Evolutionary conservation across 208 protist species (phyloP).

Genomic region (Plasmodiophora brassicae): DNA sequence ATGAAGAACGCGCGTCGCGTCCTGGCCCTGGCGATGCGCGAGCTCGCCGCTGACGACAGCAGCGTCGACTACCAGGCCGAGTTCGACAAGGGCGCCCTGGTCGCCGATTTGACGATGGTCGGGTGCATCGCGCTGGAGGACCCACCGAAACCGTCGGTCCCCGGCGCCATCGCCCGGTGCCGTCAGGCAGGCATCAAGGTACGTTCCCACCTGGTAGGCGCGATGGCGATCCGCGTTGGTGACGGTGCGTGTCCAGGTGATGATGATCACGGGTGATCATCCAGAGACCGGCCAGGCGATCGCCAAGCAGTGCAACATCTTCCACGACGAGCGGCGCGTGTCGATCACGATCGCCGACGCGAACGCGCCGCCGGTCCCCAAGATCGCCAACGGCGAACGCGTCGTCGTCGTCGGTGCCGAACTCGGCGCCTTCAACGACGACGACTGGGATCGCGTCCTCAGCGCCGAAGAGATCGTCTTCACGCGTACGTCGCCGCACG

Average conservation of each 20-base stretch:
- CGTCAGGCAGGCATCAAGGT: slow-evolving; percentile 73
- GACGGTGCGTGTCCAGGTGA: no score
- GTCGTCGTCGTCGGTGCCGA: slow-evolving; percentile 49
- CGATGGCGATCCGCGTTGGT: no score
- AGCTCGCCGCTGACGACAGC: not conserved
- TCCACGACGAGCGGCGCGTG: not conserved
- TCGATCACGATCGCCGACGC: not conserved
- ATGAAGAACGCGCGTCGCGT: slow-evolving; percentile 7
- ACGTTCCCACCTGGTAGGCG: no score
- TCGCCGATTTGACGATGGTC: slow-evolving; percentile 63
- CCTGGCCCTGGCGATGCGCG: slow-evolving; percentile 15
- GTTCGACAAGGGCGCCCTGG: not conserved
- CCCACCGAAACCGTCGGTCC: slow-evolving; percentile 72
- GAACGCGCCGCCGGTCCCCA: not conserved
- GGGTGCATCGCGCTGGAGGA: slow-evolving; percentile 76
- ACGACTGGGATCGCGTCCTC: slow-evolving; percentile 55
- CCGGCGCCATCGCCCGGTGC: slow-evolving; percentile 64
- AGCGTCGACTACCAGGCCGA: slow-evolving; percentile 30
- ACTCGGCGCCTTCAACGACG: slow-evolving; percentile 45
- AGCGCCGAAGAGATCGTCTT: slow-evolving; percentile 63
- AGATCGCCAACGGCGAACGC: not conserved
- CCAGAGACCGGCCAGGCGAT: slow-evolving; percentile 77
- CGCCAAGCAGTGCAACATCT: slow-evolving; percentile 71
- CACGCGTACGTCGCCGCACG: slow-evolving; percentile 73
- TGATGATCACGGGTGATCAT: slow-evolving; percentile 90